These are phyloP conservation scores for Pugionium cornutum DNA, from an alignment of 345 rosid genomes.

Conservation along the genomic window DNA sequence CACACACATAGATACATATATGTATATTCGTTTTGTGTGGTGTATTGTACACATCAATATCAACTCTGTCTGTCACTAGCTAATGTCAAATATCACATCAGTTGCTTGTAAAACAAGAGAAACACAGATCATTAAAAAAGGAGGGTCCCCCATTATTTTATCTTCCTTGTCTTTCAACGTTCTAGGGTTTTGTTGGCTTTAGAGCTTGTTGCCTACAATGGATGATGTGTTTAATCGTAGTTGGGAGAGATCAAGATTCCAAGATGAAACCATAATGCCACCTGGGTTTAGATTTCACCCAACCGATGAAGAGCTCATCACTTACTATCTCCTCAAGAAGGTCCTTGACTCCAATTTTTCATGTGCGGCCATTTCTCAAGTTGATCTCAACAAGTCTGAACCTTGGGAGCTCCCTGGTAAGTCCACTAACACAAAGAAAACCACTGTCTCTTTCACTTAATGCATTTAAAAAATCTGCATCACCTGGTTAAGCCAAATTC, in stretches of 20 bases:
- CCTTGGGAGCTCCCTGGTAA: slow-evolving; percentile 98
- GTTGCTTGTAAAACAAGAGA: slow-evolving; percentile 44
- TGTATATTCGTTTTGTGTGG: slow-evolving; percentile 43
- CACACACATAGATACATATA: neutral
- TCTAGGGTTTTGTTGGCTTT: slow-evolving; percentile 23
- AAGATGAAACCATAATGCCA: slow-evolving; percentile 56
- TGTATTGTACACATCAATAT: slow-evolving; percentile 46
- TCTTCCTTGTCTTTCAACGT: slow-evolving; percentile 6
- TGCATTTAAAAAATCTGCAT: neutral
- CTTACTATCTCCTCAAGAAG: slow-evolving; percentile 80
- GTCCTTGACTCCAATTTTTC: slow-evolving; percentile 74
- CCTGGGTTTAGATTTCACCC: slow-evolving; percentile 98
- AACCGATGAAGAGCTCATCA: slow-evolving; percentile 90
- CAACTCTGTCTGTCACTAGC: slow-evolving; percentile 43
- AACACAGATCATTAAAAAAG: slow-evolving; percentile 41
- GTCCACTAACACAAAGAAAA: neutral
- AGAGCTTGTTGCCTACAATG: slow-evolving; percentile 38
- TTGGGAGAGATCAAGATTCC: slow-evolving; percentile 30
- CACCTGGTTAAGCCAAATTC: neutral
- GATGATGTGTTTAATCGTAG: slow-evolving; percentile 52
- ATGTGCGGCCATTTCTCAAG: slow-evolving; percentile 79
- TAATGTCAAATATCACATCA: slow-evolving; percentile 44
- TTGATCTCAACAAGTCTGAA: slow-evolving; percentile 93
- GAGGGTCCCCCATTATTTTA: neutral
- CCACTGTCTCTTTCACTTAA: neutral